Evolutionary conservation across 2,329 filamentous ascomycete genomes (phyloP), one percentile per base, ranked within the genome.

Genomic region (Exophiala alcalophila): DNA sequence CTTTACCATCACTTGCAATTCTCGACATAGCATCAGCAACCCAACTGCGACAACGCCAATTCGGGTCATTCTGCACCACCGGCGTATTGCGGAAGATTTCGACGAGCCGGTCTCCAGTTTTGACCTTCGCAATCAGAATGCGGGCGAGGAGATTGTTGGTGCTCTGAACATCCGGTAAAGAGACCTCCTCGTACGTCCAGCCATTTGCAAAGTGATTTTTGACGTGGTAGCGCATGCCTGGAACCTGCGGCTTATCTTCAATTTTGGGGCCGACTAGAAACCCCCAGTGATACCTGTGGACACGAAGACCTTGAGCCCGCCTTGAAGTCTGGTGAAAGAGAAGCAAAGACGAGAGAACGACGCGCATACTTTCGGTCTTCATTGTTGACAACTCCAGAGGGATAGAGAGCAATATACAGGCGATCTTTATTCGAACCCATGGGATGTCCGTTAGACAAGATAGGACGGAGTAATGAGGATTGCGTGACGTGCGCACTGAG

Each of bases 11-110:
- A 4, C 49, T 46, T 12, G 53, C 50, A 9, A 73, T 54, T 12
- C 47, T 58, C 0, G 19, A 30, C 12, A 73, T 33, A 0, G 58
- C 68, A 14, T 62, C 52, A 4, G 52, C 57, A 5, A 69, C 54
- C 69, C 68, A 73, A 3, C 55, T 57, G 4, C 63, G 61, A 45
- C 65, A 70, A n/a, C 60, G 61, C 63, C 66, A 72, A 29, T 49
- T 53, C 5, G 59, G 57, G 28, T 69, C 59, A 30, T 52, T 47
- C 32, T 65, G 57, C 3, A 64, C 44, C 4, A 71, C 45, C 4
- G 64, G 62, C 4, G 60, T 51, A 1, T 32, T 25, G 12, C 57
- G 57, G 4, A 71, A 37, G 19, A 67, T 61, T 1, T 56, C 36
- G 10, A 61, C 20, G 3, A 71, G 58, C 1, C 59, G 56, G 11